Percentiles rank a stretch among this genome's conserved stretches.
Evolutionary conservation across 2,329 filamentous ascomycete species (phyloP).

Genomic region (Cladophialophora exuberans): DNA sequence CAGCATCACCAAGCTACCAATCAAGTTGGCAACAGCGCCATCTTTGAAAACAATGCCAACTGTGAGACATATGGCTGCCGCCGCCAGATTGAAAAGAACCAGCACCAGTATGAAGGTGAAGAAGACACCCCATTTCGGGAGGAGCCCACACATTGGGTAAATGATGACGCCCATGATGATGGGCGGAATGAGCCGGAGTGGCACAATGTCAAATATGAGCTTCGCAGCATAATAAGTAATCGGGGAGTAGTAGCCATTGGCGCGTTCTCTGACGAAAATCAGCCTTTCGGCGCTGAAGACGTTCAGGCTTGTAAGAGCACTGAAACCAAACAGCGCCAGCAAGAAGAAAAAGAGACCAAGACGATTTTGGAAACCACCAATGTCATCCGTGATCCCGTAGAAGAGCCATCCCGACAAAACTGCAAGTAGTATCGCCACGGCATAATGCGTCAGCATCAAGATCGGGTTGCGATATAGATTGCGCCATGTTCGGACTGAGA

Average conservation of each 20-base stretch:
- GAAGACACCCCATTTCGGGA: slow-evolving; percentile 81
- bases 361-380: slow-evolving; percentile 95
- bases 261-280: slow-evolving; percentile 88
- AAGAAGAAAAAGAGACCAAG: slow-evolving; percentile 98
- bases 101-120: slow-evolving; percentile 89
- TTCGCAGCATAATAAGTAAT: slow-evolving; percentile 94
- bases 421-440: slow-evolving; percentile 90
- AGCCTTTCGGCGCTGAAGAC: slow-evolving; percentile 91
- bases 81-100: slow-evolving; percentile 93
- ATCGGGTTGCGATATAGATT: slow-evolving; percentile 97
- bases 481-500: slow-evolving; percentile 90
- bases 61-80: slow-evolving; percentile 90
- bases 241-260: slow-evolving; percentile 95
- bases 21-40: slow-evolving; percentile 84
- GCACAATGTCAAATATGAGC: slow-evolving; percentile 97
- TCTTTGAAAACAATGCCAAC: slow-evolving; percentile 96
- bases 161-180: slow-evolving; percentile 94
- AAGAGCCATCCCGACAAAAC: slow-evolving; percentile 95
- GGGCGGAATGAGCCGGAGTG: slow-evolving; percentile 89
- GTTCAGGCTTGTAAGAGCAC: slow-evolving; percentile 87
- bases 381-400: slow-evolving; percentile 93
- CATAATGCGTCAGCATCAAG: slow-evolving; percentile 98
- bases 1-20: slow-evolving; percentile 94
- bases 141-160: slow-evolving; percentile 95
- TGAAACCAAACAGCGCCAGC: slow-evolving; percentile 93